Base-by-base conservation (phyloP, 1,284 basidiomycete genomes). In the Fomitopsis betulina region DNA sequence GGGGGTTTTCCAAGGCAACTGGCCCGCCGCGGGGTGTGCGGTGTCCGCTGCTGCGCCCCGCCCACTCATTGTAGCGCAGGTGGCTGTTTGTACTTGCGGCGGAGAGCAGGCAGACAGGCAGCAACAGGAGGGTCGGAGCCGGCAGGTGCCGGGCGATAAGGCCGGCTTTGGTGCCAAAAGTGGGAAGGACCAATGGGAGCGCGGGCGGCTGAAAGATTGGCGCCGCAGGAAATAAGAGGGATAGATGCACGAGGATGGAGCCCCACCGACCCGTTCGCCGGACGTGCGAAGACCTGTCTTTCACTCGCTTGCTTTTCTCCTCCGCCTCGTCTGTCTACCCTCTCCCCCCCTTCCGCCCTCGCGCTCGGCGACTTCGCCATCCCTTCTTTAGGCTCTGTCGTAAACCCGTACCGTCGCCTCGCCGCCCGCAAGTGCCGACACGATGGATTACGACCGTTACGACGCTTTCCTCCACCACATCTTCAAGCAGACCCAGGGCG, bases 401-500 rank as follows among this genome's bases (percentile, higher is more conserved):
- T 37, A 13, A 51, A 32, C 49, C 49, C 25, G 49, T 35, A 21
- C n/a, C 49, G 12, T 51, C 49, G 49, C 49, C 32, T n/a, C 33
- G 47, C 47, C 12, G 42, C 42, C 47, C 47, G 25, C 47, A 30
- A 50, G 47, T 17, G 25, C 27, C 19, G 53, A 62, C 54, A 58
- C 65, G 58, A 78, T 76, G 73, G 76, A 78, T 65, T 78, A 78
- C 70, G 76, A 78, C 73, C 73, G 77, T 60, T 79, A 79, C 72
- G 78, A 80, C 66, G 77, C 78, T 58, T 75, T 80, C 61, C 72
- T 80, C 61, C 78, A 80, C 68, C 75, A 78, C 63, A 84, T 85
- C 58, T 85, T 77, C 75, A 77, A 77, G 68, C 79, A 82, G 69
- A 83, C 81, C 9, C 81, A 83, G 71, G 79, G 80, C 61, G 80